Conservation (phyloP, 192 early-diverging fungal species). For the Phycomyces nitens region DNA sequence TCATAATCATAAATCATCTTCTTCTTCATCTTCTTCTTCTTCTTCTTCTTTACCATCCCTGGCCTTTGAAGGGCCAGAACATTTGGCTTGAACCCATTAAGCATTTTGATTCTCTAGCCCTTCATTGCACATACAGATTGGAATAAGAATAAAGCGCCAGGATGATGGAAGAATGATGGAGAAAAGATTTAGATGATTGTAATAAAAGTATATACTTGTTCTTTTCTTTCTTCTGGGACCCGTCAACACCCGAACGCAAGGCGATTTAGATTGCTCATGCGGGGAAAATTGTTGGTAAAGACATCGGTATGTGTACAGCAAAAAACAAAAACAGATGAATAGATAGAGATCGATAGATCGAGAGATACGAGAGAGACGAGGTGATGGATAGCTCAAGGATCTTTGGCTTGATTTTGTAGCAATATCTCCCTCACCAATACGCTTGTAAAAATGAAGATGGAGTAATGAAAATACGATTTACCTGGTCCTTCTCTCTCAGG, state of each 20-base stretch:
- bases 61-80: too few relatives aligned
- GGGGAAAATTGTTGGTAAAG: background rate
- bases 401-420: too few relatives aligned
- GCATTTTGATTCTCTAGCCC: too few relatives aligned
- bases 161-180: background rate
- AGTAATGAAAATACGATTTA: too few relatives aligned
- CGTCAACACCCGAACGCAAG: background rate
- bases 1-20: too few relatives aligned
- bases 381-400: too few relatives aligned
- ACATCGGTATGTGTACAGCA: background rate
- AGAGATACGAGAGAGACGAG: background rate
- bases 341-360: background rate
- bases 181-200: background rate
- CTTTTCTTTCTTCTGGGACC: background rate
- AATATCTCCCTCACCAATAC: too few relatives aligned
- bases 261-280: background rate
- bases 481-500: constrained; percentile 27
- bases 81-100: too few relatives aligned
- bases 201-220: background rate
- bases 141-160: background rate
- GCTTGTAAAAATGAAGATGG: too few relatives aligned
- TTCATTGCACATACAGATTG: too few relatives aligned
- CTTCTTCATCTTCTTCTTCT: background rate
- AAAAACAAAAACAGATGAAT: background rate
- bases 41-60: background rate